Percentiles rank a stretch among this genome's conserved stretches.
Conservation (phyloP, 805 yeast species). For the Scheffersomyces amazonensis region DNA sequence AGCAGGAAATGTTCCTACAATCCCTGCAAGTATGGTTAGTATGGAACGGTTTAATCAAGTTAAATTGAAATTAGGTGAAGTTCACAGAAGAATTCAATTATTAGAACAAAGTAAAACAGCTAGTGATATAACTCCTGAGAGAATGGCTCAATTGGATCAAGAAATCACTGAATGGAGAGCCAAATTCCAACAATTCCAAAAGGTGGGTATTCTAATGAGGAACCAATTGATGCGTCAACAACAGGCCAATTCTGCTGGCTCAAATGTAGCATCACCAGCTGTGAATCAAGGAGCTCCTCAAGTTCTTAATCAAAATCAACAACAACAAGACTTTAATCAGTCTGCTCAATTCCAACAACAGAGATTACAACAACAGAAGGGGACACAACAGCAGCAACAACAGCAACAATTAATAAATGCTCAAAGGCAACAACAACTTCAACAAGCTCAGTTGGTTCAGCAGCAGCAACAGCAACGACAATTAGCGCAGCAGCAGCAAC, state of each 20-base stretch:
- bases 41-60: constrained; percentile 42
- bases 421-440: too few relatives aligned
- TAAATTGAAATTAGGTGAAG: constrained; percentile 45
- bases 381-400: neutral
- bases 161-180: constrained; percentile 48
- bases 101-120: constrained; percentile 48
- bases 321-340: constrained; percentile 1
- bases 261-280: neutral
- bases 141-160: constrained; percentile 39
- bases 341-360: constrained; percentile 5
- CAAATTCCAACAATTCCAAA: constrained; percentile 48
- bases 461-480: neutral
- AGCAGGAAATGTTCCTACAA: constrained; percentile 5
- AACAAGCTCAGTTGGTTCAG: too few relatives aligned
- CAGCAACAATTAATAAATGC: neutral
- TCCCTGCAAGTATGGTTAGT: constrained; percentile 22
- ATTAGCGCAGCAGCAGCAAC: neutral
- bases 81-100: constrained; percentile 48
- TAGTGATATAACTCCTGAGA: constrained; percentile 43
- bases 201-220: constrained; percentile 47
- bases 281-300: constrained; percentile 3
- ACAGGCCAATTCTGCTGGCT: constrained; percentile 1
- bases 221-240: constrained; percentile 31
- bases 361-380: neutral
- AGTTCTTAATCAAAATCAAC: constrained; percentile 3